Evolutionary conservation across 495 filamentous ascomycete species (phyloP).

Genomic region (Pseudoneurospora amorphoporcata): DNA sequence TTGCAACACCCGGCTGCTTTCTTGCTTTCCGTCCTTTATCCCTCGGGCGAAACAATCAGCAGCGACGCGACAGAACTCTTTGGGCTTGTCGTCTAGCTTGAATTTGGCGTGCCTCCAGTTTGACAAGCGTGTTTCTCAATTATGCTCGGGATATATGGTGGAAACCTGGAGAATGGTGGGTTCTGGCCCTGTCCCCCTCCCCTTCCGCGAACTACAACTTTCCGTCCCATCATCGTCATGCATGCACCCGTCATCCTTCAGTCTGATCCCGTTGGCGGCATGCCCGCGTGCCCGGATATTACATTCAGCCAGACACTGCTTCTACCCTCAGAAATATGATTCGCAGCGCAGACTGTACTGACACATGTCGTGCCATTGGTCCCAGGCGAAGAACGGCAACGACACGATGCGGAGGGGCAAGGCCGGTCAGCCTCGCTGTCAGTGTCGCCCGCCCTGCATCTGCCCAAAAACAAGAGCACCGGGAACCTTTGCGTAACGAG

Average conservation of each 20-base stretch:
- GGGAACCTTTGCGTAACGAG: slow-evolving; percentile 45
- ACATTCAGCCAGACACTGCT: not conserved
- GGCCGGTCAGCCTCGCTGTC: slow-evolving; percentile 18
- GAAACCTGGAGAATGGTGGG: slow-evolving; percentile 37
- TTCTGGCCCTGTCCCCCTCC: slow-evolving; percentile 7
- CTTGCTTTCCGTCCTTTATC: not conserved
- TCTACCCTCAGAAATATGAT: not conserved
- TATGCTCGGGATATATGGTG: slow-evolving; percentile 41
- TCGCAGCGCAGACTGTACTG: slow-evolving; percentile 11
- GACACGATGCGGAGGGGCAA: slow-evolving; percentile 27
- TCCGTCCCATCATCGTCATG: not conserved
- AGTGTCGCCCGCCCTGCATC: slow-evolving; percentile 26
- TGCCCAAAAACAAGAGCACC: slow-evolving; percentile 57
- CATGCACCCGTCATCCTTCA: not conserved
- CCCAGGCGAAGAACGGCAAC: slow-evolving; percentile 32
- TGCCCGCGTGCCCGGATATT: not conserved
- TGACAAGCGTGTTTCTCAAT: slow-evolving; percentile 17
- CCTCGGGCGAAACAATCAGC: not conserved
- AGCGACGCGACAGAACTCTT: not conserved
- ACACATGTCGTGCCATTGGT: slow-evolving; percentile 8
- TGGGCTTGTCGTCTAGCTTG: slow-evolving; percentile 1
- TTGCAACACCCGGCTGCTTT: not conserved
- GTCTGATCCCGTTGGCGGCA: not conserved
- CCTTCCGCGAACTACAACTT: not conserved
- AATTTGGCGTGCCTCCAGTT: slow-evolving; percentile 6